Conservation (phyloP, 1,284 basidiomycete species). For the Sphaerobolus stellatus region DNA sequence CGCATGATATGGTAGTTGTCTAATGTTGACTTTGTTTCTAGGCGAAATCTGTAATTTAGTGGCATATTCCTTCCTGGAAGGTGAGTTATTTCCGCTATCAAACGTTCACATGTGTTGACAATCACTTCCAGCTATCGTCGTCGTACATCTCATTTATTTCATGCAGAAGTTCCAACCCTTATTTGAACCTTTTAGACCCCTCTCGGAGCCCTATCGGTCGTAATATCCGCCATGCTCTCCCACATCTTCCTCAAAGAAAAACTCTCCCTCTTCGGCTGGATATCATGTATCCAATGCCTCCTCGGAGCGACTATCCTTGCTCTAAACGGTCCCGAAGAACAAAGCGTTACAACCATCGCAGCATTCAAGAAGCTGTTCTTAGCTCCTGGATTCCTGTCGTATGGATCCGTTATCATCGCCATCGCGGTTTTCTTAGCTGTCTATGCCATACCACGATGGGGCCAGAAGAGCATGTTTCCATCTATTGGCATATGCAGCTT, state of each 20-base stretch:
- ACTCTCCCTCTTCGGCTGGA: slow-evolving; percentile 58
- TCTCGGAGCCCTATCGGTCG: slow-evolving; percentile 67
- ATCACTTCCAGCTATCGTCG: slow-evolving; percentile 39
- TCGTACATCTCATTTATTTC: slow-evolving; percentile 28
- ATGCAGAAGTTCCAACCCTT: slow-evolving; percentile 11
- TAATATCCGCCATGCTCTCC: slow-evolving; percentile 71
- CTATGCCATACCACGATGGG: slow-evolving; percentile 54
- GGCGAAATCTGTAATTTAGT: slow-evolving; percentile 38
- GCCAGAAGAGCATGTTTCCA: slow-evolving; percentile 65
- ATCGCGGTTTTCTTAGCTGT: slow-evolving; percentile 39
- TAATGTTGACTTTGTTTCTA: neutral
- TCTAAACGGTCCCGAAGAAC: slow-evolving; percentile 62
- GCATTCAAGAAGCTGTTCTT: slow-evolving; percentile 62
- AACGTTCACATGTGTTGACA: neutral
- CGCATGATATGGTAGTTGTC: neutral
- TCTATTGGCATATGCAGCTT: slow-evolving; percentile 64
- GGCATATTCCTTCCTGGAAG: slow-evolving; percentile 46
- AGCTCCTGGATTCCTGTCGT: slow-evolving; percentile 60
- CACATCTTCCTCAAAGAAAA: slow-evolving; percentile 66
- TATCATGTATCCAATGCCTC: slow-evolving; percentile 59
- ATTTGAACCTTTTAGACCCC: slow-evolving; percentile 44
- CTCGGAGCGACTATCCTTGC: slow-evolving; percentile 45
- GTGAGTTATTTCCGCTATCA: neutral
- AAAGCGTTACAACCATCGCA: slow-evolving; percentile 56
- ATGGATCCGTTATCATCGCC: slow-evolving; percentile 44